Evolutionary conservation across 768 basidiomycete species (phyloP), one percentile per base, ranked within the genome.

Genomic region (Lactarius tabidus): DNA sequence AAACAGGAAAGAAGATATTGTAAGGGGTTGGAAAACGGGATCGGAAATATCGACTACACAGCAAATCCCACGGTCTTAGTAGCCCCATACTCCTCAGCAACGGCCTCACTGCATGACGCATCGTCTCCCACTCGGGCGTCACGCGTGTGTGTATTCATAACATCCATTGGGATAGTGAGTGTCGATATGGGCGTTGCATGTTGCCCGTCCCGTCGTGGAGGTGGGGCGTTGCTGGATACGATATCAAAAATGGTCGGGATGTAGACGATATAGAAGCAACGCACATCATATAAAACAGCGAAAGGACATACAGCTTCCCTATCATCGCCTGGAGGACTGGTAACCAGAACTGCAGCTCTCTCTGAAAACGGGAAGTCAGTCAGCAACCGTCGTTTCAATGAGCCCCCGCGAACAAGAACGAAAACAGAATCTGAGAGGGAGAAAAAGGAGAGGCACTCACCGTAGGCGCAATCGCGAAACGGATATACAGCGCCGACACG

Each of bases 231-330:
- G 18, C 64, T 65, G 17, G 18, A 1, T 10, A 23, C 6, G 35
- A 39, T 18, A 12, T 65, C 45, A 60, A 55, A 57, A 23, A 23
- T 18, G 43, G 31, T n/a, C 20, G n/a, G 48, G 41, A 36, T 48
- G 23, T 9, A 18, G 26, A 38, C 5, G 3, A 52, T 2, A 31
- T n/a, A 6, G 31, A 23, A n/a, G 28, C 3, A 8, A n/a, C 64
- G n/a, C 56, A 65, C 64, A 62, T 57, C 9, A 61, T 57, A 31
- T 62, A 57, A 29, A 57, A 57, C 36, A 65, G 38, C 2, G 64
- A 65, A 26, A 65, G 48, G 23, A 65, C 59, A 20, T 65, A 65
- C 54, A 65, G 64, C 64, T 65, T 65, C 33, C 64, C 64, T 1
- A 57, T 10, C 60, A 43, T n/a, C 18, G 33, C 60, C 14, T 61